Conservation (phyloP, 163 green algal genomes). For the Trebouxia gelatinosa region DNA sequence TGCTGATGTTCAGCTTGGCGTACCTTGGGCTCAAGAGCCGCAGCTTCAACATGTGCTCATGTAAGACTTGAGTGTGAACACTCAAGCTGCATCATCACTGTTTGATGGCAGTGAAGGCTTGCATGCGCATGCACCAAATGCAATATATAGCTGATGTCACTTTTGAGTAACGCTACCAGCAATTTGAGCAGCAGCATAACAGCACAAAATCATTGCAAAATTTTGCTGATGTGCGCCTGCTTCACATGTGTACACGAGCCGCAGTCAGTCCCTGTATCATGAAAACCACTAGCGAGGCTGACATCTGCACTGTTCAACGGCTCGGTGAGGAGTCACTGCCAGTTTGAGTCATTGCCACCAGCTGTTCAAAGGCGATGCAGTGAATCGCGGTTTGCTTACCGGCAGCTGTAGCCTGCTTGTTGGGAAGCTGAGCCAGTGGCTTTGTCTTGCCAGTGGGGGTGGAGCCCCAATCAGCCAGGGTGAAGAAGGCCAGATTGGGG, state of each 20-base stretch:
- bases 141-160: too few species aligned
- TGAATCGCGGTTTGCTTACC: background rate
- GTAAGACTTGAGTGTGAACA: background rate
- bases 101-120: background rate
- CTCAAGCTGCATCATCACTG: background rate
- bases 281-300: background rate
- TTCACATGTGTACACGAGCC: background rate
- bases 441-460: background rate
- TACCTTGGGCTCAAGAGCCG: background rate
- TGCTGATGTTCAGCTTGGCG: background rate
- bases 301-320: background rate
- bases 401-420: background rate
- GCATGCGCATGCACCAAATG: too few species aligned
- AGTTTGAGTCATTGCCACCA: too few species aligned
- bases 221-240: background rate
- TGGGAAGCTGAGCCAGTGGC: background rate
- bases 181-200: too few species aligned
- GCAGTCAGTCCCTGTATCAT: background rate
- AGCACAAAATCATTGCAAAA: background rate
- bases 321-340: background rate
- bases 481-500: constrained; percentile 4
- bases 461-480: background rate
- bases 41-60: background rate
- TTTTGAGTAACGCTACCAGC: too few species aligned
- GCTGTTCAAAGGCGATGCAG: too few species aligned